Evolutionary conservation across 108 stramenopile genomes (phyloP).

Genomic region (Discostella pseudostelligera): DNA sequence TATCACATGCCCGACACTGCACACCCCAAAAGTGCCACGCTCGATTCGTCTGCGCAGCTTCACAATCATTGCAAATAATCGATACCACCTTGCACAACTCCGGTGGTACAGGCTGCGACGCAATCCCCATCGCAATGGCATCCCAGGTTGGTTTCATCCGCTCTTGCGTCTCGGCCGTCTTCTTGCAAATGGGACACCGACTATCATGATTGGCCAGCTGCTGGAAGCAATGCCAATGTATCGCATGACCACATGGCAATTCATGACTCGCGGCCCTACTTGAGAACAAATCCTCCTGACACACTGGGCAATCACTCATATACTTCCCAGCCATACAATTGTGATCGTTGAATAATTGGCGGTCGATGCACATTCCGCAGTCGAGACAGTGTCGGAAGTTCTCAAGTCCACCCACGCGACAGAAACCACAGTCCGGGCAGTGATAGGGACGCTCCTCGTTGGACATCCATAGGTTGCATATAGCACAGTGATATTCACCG

Average conservation of each 20-base stretch:
- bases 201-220: conserved; percentile 74
- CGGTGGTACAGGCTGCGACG: conserved; percentile 77
- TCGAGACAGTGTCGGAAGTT: conserved; percentile 85
- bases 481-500: conserved; percentile 83
- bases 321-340: conserved; percentile 87
- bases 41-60: conserved; percentile 54
- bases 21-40: conserved; percentile 86
- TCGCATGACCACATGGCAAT: conserved; percentile 89
- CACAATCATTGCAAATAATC: conserved; percentile 86
- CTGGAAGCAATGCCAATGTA: conserved; percentile 86
- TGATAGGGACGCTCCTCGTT: conserved; percentile 84
- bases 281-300: conserved; percentile 85
- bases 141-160: conserved; percentile 85
- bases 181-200: conserved; percentile 86
- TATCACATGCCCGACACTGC: conserved; percentile 64
- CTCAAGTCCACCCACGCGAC: conserved; percentile 84
- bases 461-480: conserved; percentile 89
- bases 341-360: conserved; percentile 69
- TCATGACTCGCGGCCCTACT: conserved; percentile 76
- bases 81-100: conserved; percentile 79
- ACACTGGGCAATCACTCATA: conserved; percentile 88
- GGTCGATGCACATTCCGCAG: conserved; percentile 89
- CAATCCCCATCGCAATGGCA: conserved; percentile 76
- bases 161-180: conserved; percentile 85
- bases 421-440: conserved; percentile 83